Conservation (phyloP, 257 asterid genomes). For the Salvia splendens region DNA sequence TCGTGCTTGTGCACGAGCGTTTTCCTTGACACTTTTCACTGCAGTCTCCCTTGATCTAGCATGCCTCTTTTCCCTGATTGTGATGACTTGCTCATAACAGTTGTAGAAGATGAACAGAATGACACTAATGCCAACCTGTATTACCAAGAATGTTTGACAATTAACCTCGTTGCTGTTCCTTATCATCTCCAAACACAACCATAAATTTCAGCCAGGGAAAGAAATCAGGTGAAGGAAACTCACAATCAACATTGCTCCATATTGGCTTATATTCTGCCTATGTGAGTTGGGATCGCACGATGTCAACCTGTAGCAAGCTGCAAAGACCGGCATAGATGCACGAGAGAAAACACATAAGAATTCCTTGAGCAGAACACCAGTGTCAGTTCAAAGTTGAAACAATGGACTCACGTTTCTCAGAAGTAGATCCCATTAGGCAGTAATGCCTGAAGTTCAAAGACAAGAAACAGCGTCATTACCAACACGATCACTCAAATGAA, state of each 20-base stretch:
- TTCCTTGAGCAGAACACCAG: background rate
- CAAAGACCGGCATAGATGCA: slow-evolving; percentile 15
- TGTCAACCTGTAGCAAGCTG: slow-evolving; percentile 74
- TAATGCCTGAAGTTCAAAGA: slow-evolving; percentile 52
- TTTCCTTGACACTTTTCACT: slow-evolving; percentile 66
- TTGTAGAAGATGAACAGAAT: slow-evolving; percentile 64
- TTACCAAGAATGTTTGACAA: slow-evolving; percentile 9
- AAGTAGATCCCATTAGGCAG: slow-evolving; percentile 68
- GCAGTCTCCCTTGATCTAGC: slow-evolving; percentile 88
- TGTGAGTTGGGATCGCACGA: slow-evolving; percentile 60
- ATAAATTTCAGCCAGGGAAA: background rate
- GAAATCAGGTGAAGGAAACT: slow-evolving; percentile 36
- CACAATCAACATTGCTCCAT: slow-evolving; percentile 80
- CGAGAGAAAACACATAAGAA: background rate
- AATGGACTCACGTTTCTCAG: slow-evolving; percentile 46
- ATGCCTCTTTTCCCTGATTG: slow-evolving; percentile 57
- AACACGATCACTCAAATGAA: background rate
- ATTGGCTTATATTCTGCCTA: slow-evolving; percentile 68
- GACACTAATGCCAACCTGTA: slow-evolving; percentile 64
- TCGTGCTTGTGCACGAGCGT: slow-evolving; percentile 66
- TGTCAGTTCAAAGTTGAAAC: background rate
- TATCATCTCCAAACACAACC: background rate
- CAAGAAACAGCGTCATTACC: slow-evolving; percentile 10
- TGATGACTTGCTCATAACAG: slow-evolving; percentile 67
- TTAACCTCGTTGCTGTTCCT: background rate